Evolutionary conservation across 2,329 filamentous ascomycete species (phyloP).

Genomic region (Hypoxylon sp.): DNA sequence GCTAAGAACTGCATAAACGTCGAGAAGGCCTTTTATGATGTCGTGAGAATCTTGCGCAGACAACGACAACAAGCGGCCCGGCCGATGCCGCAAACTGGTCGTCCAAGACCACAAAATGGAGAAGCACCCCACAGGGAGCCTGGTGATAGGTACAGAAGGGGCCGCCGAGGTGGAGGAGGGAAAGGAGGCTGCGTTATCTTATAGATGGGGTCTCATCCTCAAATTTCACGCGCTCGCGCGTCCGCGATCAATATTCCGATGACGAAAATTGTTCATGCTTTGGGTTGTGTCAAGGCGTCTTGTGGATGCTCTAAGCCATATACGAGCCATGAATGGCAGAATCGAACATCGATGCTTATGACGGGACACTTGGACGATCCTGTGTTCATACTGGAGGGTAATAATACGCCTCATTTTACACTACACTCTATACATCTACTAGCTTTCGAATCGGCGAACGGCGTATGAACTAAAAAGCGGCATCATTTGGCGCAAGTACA

Average conservation of each 20-base stretch:
- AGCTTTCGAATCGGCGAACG: constrained; percentile 59
- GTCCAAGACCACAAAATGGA: constrained; percentile 49
- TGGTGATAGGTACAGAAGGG: constrained; percentile 49
- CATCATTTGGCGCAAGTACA: constrained; percentile 54
- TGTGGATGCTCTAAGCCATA: constrained; percentile 15
- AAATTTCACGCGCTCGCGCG: constrained; percentile 43
- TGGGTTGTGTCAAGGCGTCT: constrained; percentile 36
- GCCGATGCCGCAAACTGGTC: constrained; percentile 51
- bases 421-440: constrained; percentile 52
- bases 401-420: constrained; percentile 51
- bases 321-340: constrained; percentile 31
- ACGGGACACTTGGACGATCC: constrained; percentile 39
- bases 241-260: constrained; percentile 46
- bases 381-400: constrained; percentile 49
- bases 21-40: constrained; percentile 98
- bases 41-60: constrained; percentile 89
- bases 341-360: constrained; percentile 35
- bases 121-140: constrained; percentile 42
- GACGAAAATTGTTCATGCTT: constrained; percentile 46
- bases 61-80: constrained; percentile 76
- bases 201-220: constrained; percentile 52
- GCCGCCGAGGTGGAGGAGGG: constrained; percentile 51
- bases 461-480: constrained; percentile 59
- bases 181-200: constrained; percentile 59
- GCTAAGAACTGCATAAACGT: constrained; percentile 99